phyloP scores from a whole-genome alignment of 2,329 filamentous ascomycete genomes.

The Phaeomoniella chlamydospora region DNA sequence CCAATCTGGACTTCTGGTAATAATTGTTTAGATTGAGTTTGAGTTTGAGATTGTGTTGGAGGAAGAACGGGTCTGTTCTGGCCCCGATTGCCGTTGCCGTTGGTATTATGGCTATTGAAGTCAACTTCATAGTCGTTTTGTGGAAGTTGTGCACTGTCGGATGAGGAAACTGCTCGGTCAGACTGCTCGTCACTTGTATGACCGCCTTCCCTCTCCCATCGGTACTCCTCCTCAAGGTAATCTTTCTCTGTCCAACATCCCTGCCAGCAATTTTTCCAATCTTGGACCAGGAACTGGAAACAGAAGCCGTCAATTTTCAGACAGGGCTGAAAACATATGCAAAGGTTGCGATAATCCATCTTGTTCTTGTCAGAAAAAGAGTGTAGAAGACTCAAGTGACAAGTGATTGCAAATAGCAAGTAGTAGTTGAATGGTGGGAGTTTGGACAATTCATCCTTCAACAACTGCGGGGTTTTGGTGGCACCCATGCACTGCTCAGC shows the following conservation, averaged over 20 bases:
- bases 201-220: conserved; percentile 13
- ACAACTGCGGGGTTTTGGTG: conserved; percentile 65
- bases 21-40: not conserved
- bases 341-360: conserved; percentile 92
- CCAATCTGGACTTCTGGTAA: not conserved
- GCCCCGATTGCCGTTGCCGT: not conserved
- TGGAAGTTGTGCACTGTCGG: conserved; percentile 44
- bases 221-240: conserved; percentile 47
- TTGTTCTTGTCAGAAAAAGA: conserved; percentile 93
- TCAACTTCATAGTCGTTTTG: conserved; percentile 17
- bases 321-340: conserved; percentile 93
- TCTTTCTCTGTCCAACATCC: conserved; percentile 83
- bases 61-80: not conserved
- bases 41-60: not conserved
- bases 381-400: conserved; percentile 80
- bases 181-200: conserved; percentile 12
- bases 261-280: conserved; percentile 96
- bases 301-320: conserved; percentile 93
- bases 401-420: conserved; percentile 91
- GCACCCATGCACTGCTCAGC: conserved; percentile 65
- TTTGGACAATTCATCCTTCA: conserved; percentile 83
- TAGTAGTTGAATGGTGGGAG: conserved; percentile 97
- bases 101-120: conserved; percentile 10
- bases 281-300: conserved; percentile 87
- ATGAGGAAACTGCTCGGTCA: conserved; percentile 48